Conservation (phyloP, 805 yeast species). For the Phaffomyces opuntiae region DNA sequence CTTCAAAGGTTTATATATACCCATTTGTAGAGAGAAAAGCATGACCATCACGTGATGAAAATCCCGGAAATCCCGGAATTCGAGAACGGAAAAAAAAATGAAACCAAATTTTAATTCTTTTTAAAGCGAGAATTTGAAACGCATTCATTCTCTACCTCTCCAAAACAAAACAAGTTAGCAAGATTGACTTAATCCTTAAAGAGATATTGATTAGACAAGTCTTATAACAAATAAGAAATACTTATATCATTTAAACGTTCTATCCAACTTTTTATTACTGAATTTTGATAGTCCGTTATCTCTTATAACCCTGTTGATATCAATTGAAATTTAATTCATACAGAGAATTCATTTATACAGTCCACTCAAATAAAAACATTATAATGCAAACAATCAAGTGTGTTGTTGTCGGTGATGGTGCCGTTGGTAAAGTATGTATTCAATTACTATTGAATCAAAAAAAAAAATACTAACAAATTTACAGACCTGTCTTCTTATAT, state of each 20-base stretch:
- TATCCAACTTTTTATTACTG: not conserved
- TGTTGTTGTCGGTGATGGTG: conserved; percentile 99
- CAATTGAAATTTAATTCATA: not conserved
- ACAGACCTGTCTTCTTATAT: conserved; percentile 86
- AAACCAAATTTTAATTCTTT: not conserved
- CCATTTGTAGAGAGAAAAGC: no score
- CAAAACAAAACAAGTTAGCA: not conserved
- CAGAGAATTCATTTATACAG: not conserved
- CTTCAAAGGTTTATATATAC: no score
- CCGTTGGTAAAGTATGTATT: conserved; percentile 76
- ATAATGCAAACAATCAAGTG: conserved; percentile 64
- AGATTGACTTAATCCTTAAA: not conserved
- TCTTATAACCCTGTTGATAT: not conserved
- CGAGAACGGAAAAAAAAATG: no score
- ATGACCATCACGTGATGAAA: not conserved
- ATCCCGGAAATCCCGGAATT: not conserved
- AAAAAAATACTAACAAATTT: conserved; percentile 7
- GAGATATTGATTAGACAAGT: no score
- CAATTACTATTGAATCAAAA: not conserved
- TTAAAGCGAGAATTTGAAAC: not conserved
- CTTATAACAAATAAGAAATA: no score
- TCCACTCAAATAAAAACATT: not conserved
- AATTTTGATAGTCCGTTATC: not conserved
- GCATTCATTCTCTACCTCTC: not conserved
- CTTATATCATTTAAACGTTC: no score